These are phyloP conservation scores for Rosa lucieae DNA, from an alignment of 306 rosid genomes.

Conservation along the genomic window DNA sequence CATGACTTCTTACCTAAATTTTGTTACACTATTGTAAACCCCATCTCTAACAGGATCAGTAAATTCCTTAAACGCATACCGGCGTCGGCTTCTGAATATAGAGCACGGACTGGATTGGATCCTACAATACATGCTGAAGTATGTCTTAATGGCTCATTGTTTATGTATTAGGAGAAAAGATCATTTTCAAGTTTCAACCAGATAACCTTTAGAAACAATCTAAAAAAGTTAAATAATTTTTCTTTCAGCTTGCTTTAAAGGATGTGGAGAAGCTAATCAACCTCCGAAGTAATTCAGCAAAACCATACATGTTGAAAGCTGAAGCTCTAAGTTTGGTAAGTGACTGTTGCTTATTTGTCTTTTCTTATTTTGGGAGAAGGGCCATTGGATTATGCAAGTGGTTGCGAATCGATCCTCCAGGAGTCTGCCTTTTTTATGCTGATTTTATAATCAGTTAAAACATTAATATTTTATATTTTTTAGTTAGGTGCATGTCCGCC, in stretches of 20 bases:
- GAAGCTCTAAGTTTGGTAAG: slow-evolving; percentile 75
- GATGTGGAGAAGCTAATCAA: not conserved
- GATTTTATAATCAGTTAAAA: not conserved
- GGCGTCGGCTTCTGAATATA: slow-evolving; percentile 79
- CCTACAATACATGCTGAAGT: slow-evolving; percentile 95
- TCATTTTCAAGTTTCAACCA: slow-evolving; percentile 23
- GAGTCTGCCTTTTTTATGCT: not conserved
- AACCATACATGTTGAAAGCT: slow-evolving; percentile 74
- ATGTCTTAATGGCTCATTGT: slow-evolving; percentile 33
- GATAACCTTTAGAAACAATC: slow-evolving; percentile 6
- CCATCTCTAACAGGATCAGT: slow-evolving; percentile 63
- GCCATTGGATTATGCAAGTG: not conserved
- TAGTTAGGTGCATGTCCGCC: not conserved
- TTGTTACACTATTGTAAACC: slow-evolving; percentile 26
- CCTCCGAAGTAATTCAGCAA: slow-evolving; percentile 50
- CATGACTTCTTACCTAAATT: slow-evolving; percentile 18
- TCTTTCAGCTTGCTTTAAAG: slow-evolving; percentile 78
- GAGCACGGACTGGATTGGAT: slow-evolving; percentile 86
- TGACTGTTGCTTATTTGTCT: not conserved
- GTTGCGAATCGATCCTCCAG: not conserved
- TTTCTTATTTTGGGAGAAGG: not conserved
- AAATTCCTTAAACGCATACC: slow-evolving; percentile 58
- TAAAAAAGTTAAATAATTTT: not conserved
- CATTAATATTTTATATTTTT: not conserved
- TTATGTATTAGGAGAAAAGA: slow-evolving; percentile 21